A percentile compares a stretch with the other conserved stretches of the same genome.
These are phyloP conservation scores for Aspergillaceae sp. DNA, from an alignment of 2,329 filamentous ascomycete genomes.

Conservation along the genomic window DNA sequence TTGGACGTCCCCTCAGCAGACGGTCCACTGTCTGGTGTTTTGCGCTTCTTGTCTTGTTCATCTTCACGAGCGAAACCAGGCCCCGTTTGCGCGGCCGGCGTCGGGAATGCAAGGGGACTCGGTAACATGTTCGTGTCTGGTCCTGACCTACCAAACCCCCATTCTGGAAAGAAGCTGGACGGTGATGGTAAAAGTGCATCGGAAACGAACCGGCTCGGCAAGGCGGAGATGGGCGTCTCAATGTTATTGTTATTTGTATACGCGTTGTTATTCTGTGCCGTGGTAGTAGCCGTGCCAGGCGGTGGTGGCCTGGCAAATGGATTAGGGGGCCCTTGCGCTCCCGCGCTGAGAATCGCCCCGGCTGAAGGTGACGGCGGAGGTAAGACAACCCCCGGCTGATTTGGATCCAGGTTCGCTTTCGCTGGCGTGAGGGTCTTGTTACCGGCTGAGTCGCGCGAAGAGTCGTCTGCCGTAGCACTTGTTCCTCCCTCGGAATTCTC, in stretches of 20 bases:
- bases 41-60: slow-evolving; percentile 37
- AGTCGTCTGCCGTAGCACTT: slow-evolving; percentile 65
- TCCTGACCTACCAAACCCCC: slow-evolving; percentile 60
- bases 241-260: slow-evolving; percentile 35
- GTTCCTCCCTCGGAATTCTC: slow-evolving; percentile 65
- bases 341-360: slow-evolving; percentile 75
- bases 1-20: slow-evolving; percentile 26
- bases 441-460: slow-evolving; percentile 53
- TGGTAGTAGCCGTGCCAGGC: slow-evolving; percentile 36
- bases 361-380: slow-evolving; percentile 90
- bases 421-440: slow-evolving; percentile 53
- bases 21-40: slow-evolving; percentile 32
- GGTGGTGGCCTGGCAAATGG: slow-evolving; percentile 85
- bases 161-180: slow-evolving; percentile 85
- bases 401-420: slow-evolving; percentile 44
- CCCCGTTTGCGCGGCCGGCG: slow-evolving; percentile 49
- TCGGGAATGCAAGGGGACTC: slow-evolving; percentile 87
- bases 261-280: slow-evolving; percentile 34
- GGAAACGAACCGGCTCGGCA: slow-evolving; percentile 84
- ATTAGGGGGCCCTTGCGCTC: slow-evolving; percentile 85
- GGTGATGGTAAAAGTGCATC: slow-evolving; percentile 84
- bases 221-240: slow-evolving; percentile 82
- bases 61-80: slow-evolving; percentile 36
- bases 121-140: slow-evolving; percentile 76
- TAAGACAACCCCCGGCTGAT: slow-evolving; percentile 65